Evolutionary conservation across 2,329 filamentous ascomycete species (phyloP).

Genomic region (Sporothrix brunneoviolacea): DNA sequence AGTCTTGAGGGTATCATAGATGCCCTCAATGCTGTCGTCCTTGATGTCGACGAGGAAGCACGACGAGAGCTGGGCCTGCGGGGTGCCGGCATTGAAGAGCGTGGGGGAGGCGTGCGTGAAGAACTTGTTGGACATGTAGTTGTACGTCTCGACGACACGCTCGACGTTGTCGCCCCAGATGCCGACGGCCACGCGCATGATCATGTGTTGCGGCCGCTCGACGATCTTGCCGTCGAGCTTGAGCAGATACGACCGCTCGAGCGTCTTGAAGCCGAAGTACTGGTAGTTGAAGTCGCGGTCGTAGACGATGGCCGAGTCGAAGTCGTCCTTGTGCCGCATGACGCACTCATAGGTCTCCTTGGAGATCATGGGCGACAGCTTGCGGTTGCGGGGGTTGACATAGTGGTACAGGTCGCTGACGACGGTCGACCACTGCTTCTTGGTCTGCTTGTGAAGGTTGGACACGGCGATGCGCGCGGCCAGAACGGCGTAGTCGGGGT

Average conservation of each 20-base stretch:
- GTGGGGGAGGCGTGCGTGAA: constrained; percentile 98
- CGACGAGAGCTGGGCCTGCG: constrained; percentile 87
- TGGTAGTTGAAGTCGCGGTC: constrained; percentile 99
- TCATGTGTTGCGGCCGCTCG: constrained; percentile 97
- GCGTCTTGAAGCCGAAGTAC: constrained; percentile 99
- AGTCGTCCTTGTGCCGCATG: constrained; percentile 92
- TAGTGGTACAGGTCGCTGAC: constrained; percentile 92
- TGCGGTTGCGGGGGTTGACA: constrained; percentile 86
- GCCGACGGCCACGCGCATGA: constrained; percentile 97
- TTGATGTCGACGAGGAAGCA: constrained; percentile 99
- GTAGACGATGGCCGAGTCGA: constrained; percentile 98
- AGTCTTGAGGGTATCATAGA: constrained; percentile 98
- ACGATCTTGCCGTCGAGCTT: constrained; percentile 94
- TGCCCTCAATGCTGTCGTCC: constrained; percentile 97
- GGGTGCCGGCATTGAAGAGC: constrained; percentile 95
- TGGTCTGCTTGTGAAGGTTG: constrained; percentile 99
- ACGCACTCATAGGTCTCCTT: constrained; percentile 84
- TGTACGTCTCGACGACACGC: constrained; percentile 93
- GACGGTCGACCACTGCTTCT: constrained; percentile 98
- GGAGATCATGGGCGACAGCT: constrained; percentile 87
- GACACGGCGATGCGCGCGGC: constrained; percentile 97
- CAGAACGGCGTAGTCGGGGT: constrained; percentile 97
- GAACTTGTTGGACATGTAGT: constrained; percentile 97
- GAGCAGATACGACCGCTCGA: constrained; percentile 95
- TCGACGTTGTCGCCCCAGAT: constrained; percentile 95